These are phyloP conservation scores for Kondoa subrosea DNA, from an alignment of 768 basidiomycete genomes.

Conservation along the genomic window DNA sequence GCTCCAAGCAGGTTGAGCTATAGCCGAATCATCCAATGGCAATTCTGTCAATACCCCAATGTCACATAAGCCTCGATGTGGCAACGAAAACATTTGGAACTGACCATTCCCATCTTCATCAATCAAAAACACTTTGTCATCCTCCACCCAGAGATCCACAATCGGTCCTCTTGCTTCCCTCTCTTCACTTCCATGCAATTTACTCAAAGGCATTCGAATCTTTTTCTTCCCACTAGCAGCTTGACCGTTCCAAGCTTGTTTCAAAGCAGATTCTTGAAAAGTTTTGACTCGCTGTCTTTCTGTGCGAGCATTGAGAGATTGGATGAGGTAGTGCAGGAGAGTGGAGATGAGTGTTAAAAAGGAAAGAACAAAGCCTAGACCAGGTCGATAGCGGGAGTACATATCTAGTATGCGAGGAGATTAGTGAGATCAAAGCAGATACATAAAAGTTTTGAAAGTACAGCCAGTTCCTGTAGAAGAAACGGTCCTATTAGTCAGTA, in stretches of 20 bases:
- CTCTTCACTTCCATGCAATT: neutral
- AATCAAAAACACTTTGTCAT: constrained; percentile 52
- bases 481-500: neutral
- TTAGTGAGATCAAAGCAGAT: neutral
- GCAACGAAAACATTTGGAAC: constrained; percentile 12
- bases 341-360: constrained; percentile 66
- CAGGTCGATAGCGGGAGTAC: constrained; percentile 89
- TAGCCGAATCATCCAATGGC: constrained; percentile 50
- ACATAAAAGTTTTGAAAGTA: too few species aligned
- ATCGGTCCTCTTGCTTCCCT: constrained; percentile 28
- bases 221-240: constrained; percentile 43
- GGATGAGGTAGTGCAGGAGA: constrained; percentile 64
- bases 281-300: constrained; percentile 44
- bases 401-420: constrained; percentile 38
- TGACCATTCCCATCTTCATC: constrained; percentile 22
- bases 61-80: constrained; percentile 11
- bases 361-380: constrained; percentile 56
- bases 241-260: constrained; percentile 53
- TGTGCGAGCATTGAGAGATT: constrained; percentile 55
- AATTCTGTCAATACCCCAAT: constrained; percentile 39
- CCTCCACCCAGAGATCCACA: constrained; percentile 70
- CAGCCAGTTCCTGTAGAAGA: constrained; percentile 24
- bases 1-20: constrained; percentile 42
- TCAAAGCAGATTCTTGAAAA: constrained; percentile 40
- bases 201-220: constrained; percentile 36